Evolutionary conservation across 2,329 filamentous ascomycete genomes (phyloP), one percentile per base, ranked within the genome.

Genomic region (Talaromyces sp.): DNA sequence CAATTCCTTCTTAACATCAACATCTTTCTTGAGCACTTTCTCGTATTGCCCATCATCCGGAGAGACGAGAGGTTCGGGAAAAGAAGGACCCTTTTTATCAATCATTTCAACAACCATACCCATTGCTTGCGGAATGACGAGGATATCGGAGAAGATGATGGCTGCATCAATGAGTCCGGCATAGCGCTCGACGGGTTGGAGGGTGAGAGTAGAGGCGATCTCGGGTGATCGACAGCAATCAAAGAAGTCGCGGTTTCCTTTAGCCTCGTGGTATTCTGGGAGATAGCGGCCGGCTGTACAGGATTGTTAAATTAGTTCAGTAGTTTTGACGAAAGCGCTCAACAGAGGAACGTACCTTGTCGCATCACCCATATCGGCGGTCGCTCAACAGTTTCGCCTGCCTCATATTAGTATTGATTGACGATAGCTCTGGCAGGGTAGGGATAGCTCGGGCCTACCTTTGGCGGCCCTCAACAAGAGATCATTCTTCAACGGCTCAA

Each of bases 351-450:
- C 63, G 70, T 83, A 94, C 93, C 93, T 88, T 99, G 95, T 80
- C 95, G 91, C 95, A 99, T 99, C 77, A 99, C 93, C 95, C 95
- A 99, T 83, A 96, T 92, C 65, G 95, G 95, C 67, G 95, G 91
- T 69, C 95, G 88, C 80, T 97, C 93, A 70, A 98, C 91, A 77
- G 88, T 88, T 81, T 97, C 86, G 77, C 94, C 93, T 96, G 74
- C 62, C 69, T n/a, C 6, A 45, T 37, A 16, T 62, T 10, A 31
- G 35, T 31, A 47, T 37, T 31, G 27, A 48, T 50, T n/a, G 47
- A 50, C 24, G 4, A 33, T n/a, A 39, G 52, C 33, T 56, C 33
- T 39, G 13, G 2, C 35, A 37, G 14, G 9, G 5, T 8, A 7
- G 13, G 14, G 14, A 10, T 54, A 37, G 50, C 50, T 54, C 16